phyloP scores from a whole-genome alignment of 148 eudicot genomes.

The Polygonum aviculare region DNA sequence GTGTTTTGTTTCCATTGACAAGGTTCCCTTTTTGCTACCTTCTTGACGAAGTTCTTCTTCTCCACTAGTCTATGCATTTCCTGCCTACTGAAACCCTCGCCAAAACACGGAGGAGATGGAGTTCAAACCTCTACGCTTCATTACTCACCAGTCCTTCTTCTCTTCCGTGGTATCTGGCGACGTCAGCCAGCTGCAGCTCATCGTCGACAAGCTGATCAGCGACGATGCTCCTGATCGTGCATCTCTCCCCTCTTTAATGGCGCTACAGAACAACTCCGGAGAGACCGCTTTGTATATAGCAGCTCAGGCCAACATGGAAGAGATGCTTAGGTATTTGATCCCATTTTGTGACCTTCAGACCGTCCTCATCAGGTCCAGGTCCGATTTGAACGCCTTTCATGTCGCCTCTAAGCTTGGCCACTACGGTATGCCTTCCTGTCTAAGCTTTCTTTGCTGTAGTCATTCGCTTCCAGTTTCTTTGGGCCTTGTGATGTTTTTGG shows the following conservation, averaged over 20 bases:
- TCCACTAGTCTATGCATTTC: neutral
- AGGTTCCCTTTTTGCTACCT: neutral
- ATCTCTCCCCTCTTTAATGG: slow-evolving; percentile 37
- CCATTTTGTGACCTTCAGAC: slow-evolving; percentile 38
- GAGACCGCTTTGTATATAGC: slow-evolving; percentile 67
- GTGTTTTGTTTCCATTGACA: neutral
- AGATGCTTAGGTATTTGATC: slow-evolving; percentile 42
- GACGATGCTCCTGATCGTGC: slow-evolving; percentile 26
- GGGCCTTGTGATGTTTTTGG: neutral
- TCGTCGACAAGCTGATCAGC: slow-evolving; percentile 21
- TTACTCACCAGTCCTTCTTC: slow-evolving; percentile 54
- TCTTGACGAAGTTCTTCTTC: neutral
- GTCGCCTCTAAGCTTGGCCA: slow-evolving; percentile 65
- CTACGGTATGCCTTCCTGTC: slow-evolving; percentile 43
- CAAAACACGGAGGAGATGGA: slow-evolving; percentile 26
- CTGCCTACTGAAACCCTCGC: neutral
- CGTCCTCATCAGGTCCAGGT: slow-evolving; percentile 46
- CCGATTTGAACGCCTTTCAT: slow-evolving; percentile 56
- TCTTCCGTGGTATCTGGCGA: slow-evolving; percentile 51
- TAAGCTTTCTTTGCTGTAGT: neutral
- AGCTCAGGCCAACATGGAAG: slow-evolving; percentile 38
- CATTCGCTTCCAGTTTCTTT: neutral
- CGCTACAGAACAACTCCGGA: slow-evolving; percentile 45
- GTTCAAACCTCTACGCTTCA: slow-evolving; percentile 40
- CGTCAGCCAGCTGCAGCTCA: slow-evolving; percentile 30